Percentiles rank a stretch among this genome's conserved stretches.
These are phyloP conservation scores for Ogataea dorogensis DNA, from an alignment of 805 yeast genomes.

Conservation along the genomic window DNA sequence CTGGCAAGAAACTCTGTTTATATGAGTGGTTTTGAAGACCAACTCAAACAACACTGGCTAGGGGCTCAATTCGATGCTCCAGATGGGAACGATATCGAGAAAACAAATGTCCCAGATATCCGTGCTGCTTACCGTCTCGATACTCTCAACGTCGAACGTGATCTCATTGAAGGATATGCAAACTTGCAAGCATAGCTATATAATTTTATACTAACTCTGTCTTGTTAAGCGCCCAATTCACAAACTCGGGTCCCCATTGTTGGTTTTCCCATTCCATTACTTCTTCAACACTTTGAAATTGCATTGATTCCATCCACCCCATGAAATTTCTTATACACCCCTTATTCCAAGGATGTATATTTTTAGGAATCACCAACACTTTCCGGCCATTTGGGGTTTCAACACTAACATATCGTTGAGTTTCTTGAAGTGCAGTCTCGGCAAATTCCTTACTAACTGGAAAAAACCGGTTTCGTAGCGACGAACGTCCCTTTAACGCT, in stretches of 20 bases:
- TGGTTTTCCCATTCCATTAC: conserved; percentile 31
- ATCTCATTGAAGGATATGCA: conserved; percentile 61
- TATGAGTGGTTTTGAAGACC: conserved; percentile 92
- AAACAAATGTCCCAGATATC: conserved; percentile 91
- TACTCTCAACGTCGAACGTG: conserved; percentile 69
- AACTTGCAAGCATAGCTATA: too few relatives aligned
- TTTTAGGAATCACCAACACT: conserved; percentile 35
- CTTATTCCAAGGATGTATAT: conserved; percentile 37
- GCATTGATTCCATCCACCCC: conserved; percentile 23
- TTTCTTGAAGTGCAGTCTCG: conserved; percentile 16
- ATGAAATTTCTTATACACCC: conserved; percentile 39
- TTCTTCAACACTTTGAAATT: conserved; percentile 15
- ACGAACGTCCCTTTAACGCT: not conserved
- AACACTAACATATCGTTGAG: conserved; percentile 44
- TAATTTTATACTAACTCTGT: too few relatives aligned
- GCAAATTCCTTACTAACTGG: not conserved
- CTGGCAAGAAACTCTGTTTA: conserved; percentile 87
- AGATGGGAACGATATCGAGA: conserved; percentile 86
- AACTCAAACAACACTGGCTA: conserved; percentile 87
- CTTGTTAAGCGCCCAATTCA: conserved; percentile 13
- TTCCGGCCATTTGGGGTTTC: conserved; percentile 32
- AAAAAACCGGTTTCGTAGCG: conserved; percentile 18
- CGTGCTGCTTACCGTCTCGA: conserved; percentile 83
- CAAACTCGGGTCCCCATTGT: conserved; percentile 26
- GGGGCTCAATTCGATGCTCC: conserved; percentile 59